Conservation (phyloP, 1,139 yeast species). For the Ogataea hybrid region DNA sequence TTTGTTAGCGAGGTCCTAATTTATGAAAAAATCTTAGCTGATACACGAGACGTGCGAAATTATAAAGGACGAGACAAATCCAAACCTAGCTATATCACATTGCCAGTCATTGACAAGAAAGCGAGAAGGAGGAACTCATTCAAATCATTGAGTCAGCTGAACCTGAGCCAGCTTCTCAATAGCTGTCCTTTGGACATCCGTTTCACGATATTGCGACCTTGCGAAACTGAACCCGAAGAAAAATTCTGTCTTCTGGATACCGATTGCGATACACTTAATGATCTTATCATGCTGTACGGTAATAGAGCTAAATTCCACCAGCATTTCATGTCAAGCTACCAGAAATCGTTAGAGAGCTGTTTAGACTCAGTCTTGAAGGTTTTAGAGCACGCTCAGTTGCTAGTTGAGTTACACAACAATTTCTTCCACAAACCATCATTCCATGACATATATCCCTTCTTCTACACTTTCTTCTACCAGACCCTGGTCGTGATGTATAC, state of each 20-base stretch:
- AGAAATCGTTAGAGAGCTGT: conserved; percentile 36
- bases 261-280: conserved; percentile 42
- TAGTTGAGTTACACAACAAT: conserved; percentile 28
- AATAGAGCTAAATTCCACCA: conserved; percentile 52
- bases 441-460: conserved; percentile 41
- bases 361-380: conserved; percentile 41
- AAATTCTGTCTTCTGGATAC: conserved; percentile 34
- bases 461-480: conserved; percentile 49
- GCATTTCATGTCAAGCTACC: conserved; percentile 46
- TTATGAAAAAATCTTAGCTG: conserved; percentile 29
- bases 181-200: conserved; percentile 29
- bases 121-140: conserved; percentile 10
- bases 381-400: conserved; percentile 36
- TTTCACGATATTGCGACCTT: conserved; percentile 29
- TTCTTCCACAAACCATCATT: conserved; percentile 24
- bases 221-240: conserved; percentile 23
- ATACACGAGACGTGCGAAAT: conserved; percentile 24
- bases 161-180: conserved; percentile 18
- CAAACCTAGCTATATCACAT: conserved; percentile 24
- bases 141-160: conserved; percentile 20
- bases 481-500: conserved; percentile 52
- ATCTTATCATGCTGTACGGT: conserved; percentile 45
- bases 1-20: conserved; percentile 43
- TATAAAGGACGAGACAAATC: conserved; percentile 18
- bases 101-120: conserved; percentile 26